A percentile compares a stretch with the other conserved stretches of the same genome.
Conservation (phyloP, 2,329 filamentous ascomycete genomes). For the Aulographum hederae region DNA sequence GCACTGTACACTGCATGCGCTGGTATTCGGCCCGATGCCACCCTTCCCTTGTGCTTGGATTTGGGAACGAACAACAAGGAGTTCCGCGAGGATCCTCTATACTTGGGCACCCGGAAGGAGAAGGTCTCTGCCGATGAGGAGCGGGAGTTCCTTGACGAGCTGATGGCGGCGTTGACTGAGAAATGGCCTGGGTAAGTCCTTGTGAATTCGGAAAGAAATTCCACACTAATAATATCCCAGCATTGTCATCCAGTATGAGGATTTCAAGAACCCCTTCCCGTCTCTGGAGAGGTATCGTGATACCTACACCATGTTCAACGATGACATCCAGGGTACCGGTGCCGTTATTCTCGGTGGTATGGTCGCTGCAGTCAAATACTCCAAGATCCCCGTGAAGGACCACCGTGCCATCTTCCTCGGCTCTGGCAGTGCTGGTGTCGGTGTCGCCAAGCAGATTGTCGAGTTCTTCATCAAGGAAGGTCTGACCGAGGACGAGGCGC, state of each 20-base stretch:
- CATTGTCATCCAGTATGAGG: conserved; percentile 81
- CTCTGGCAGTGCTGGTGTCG: conserved; percentile 85
- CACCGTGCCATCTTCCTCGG: conserved; percentile 94
- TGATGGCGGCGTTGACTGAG: conserved; percentile 82
- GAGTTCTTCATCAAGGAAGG: conserved; percentile 93
- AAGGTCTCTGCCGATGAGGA: conserved; percentile 64
- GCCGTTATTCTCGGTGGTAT: conserved; percentile 81
- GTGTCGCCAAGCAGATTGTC: conserved; percentile 93
- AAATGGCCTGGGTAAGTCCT: conserved; percentile 43
- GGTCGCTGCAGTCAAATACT: conserved; percentile 62
- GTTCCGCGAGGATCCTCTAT: conserved; percentile 62
- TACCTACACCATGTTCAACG: conserved; percentile 91
- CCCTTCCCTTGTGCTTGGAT: conserved; percentile 43
- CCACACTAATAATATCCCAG: conserved; percentile 17
- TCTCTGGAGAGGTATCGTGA: conserved; percentile 81
- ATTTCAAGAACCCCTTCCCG: conserved; percentile 95
- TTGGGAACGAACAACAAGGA: conserved; percentile 45
- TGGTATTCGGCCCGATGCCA: conserved; percentile 66
- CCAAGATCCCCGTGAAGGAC: conserved; percentile 68
- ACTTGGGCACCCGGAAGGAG: conserved; percentile 74
- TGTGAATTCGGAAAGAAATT: conserved; percentile 1
- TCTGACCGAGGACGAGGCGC: conserved; percentile 70
- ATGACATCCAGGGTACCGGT: conserved; percentile 94
- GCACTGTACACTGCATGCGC: conserved; percentile 89
- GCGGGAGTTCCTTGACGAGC: conserved; percentile 86